A percentile compares a stretch with the other conserved stretches of the same genome.
These are phyloP conservation scores for Medicago ruthenica DNA, from an alignment of 306 rosid species.

Conservation along the genomic window DNA sequence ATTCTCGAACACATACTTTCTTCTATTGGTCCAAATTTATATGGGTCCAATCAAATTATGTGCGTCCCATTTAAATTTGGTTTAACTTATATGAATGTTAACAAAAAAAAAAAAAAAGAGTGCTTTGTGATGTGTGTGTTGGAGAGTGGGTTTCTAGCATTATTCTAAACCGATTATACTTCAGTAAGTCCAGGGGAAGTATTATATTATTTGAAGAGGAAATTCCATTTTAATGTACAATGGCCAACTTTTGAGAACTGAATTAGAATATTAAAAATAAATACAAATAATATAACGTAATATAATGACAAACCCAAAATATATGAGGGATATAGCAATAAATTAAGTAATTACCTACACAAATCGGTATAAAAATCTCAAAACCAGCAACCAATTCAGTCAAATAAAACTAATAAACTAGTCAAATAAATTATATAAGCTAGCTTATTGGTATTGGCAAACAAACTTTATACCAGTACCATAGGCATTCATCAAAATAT, in stretches of 20 bases:
- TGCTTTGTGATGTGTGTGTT: no score
- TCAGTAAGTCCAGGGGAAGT: neutral
- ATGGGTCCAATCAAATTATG: no score
- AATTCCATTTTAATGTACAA: constrained; percentile 1
- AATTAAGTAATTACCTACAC: constrained; percentile 17
- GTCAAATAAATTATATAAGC: neutral
- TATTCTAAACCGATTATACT: neutral
- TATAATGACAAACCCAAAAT: constrained; percentile 8
- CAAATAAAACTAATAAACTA: neutral
- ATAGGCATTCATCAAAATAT: constrained; percentile 20
- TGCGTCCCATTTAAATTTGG: no score
- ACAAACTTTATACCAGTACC: constrained; percentile 13
- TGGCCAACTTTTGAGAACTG: neutral
- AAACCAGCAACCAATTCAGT: constrained; percentile 34
- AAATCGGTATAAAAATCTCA: constrained; percentile 27
- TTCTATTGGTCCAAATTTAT: no score
- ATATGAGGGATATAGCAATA: neutral
- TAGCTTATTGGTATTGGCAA: neutral
- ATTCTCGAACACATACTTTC: no score
- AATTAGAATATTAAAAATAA: constrained; percentile 5
- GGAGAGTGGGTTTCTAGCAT: no score
- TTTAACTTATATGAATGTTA: no score
- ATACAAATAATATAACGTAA: constrained; percentile 7
- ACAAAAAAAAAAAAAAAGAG: no score
- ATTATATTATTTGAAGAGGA: neutral